Percentiles rank a stretch among this genome's conserved stretches.
Conservation (phyloP, 805 yeast species). For the Brettanomyces naardenensis region DNA sequence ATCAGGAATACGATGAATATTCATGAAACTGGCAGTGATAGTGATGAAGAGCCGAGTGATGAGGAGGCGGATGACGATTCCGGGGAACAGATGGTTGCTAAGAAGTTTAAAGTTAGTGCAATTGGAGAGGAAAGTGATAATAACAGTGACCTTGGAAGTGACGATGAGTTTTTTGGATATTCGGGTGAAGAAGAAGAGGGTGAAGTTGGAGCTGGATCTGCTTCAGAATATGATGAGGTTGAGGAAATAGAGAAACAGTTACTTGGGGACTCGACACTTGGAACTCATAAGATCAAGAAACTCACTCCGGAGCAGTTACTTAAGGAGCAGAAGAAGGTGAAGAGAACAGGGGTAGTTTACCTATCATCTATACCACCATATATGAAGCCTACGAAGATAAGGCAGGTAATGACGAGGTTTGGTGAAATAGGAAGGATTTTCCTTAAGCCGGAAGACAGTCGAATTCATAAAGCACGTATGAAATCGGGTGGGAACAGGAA, state of each 20-base stretch:
- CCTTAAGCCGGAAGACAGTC: slow-evolving; percentile 76
- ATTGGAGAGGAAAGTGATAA: slow-evolving; percentile 9
- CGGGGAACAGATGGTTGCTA: too few relatives aligned
- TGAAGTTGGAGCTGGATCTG: slow-evolving; percentile 6
- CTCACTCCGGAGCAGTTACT: slow-evolving; percentile 49
- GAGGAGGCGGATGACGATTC: slow-evolving; percentile 11
- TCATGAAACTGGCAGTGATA: slow-evolving; percentile 9
- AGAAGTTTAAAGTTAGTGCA: too few relatives aligned
- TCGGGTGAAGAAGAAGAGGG: slow-evolving; percentile 13
- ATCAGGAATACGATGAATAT: slow-evolving; percentile 3
- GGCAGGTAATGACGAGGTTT: slow-evolving; percentile 72
- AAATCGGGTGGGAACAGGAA: slow-evolving; percentile 91
- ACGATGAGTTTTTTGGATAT: slow-evolving; percentile 5
- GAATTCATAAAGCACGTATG: slow-evolving; percentile 56
- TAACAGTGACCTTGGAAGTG: slow-evolving; percentile 5
- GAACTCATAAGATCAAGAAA: slow-evolving; percentile 40
- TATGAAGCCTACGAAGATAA: slow-evolving; percentile 89
- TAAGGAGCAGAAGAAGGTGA: slow-evolving; percentile 45
- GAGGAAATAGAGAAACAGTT: slow-evolving; percentile 13
- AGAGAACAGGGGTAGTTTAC: slow-evolving; percentile 87
- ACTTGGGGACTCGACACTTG: slow-evolving; percentile 19
- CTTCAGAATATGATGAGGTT: slow-evolving; percentile 12
- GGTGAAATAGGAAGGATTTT: slow-evolving; percentile 86
- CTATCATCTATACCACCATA: slow-evolving; percentile 89
- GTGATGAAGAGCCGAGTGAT: slow-evolving; percentile 9